Evolutionary conservation across 495 filamentous ascomycete genomes (phyloP), one percentile per base, ranked within the genome.

Genomic region (Penicillium subrubescens): DNA sequence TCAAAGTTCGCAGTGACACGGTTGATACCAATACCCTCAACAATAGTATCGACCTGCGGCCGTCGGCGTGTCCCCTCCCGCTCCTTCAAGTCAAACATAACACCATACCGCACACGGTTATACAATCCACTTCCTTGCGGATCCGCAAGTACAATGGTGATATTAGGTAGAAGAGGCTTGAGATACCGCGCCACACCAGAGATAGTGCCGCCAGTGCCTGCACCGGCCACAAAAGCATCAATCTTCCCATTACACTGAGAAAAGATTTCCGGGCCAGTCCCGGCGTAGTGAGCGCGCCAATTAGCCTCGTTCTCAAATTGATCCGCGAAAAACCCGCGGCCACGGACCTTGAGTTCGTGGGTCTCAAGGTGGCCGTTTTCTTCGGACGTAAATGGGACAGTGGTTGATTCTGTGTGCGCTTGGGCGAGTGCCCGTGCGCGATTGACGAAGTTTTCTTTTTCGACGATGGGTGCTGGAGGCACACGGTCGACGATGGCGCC

Each of bases 11-110:
- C 87, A 17, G 95, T 98, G 14, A 97, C 81, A 2, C 95, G 85
- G 71, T 96, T 99, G 68, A 97, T 91, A 0, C 95, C 95, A 69
- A 99, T 93, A 0, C 95, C 95, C 75, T 99, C 95, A 8, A 99
- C 92, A 63, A 99, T 92, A 5, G 91, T 93, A 79, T 99, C 95
- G 43, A 99, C 91, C 79, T 99, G 95, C 62, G 89, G 87, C 64
- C 95, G 81, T 35, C 95, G 81, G 51, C 95, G 82, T 15, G 95
- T 97, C 0, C 95, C 95, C 77, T 99, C 95, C 53, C 83, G 83
- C 76, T 99, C 95, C 60, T 88, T 93, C 12, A 82, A 33, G 68
- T 94, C 89, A 74, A 97, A 99, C 94, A 99, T 97, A 43, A 99
- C 95, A 5, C 96, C 95, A 74, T 92, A 91, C 39, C 89, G 88